A percentile compares a stretch with the other conserved stretches of the same genome.
Evolutionary conservation across 441 rosid genomes (phyloP).

Genomic region (Adansonia madagascariensis): DNA sequence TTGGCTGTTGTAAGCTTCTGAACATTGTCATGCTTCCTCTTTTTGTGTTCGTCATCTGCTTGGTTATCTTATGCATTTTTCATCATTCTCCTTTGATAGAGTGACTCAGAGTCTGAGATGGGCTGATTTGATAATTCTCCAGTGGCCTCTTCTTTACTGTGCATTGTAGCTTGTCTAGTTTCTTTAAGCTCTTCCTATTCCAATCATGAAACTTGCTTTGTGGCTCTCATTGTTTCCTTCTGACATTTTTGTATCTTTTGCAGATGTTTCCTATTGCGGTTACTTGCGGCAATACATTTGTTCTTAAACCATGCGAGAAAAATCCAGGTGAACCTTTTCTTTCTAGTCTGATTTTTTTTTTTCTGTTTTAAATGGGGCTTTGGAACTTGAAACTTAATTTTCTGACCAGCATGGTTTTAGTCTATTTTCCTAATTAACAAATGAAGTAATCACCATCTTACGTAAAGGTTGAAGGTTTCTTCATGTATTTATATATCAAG

Average conservation of each 20-base stretch:
- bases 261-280: conserved; percentile 61
- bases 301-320: conserved; percentile 53
- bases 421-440: background rate
- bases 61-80: background rate
- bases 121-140: background rate
- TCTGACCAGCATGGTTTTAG: background rate
- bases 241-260: conserved; percentile 26
- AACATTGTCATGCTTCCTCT: background rate
- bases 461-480: conserved; percentile 2
- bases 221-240: background rate
- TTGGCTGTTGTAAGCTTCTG: conserved; percentile 4
- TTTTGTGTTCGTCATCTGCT: background rate
- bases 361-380: background rate
- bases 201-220: background rate
- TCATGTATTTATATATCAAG: background rate
- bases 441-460: conserved; percentile 2
- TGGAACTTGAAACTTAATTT: conserved; percentile 1
- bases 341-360: background rate
- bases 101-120: background rate
- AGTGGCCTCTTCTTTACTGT: background rate
- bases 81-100: background rate
- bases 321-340: conserved; percentile 42
- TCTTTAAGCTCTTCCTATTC: background rate
- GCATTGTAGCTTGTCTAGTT: conserved; percentile 9
- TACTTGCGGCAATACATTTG: conserved; percentile 56